Evolutionary conservation across 352 stramenopile genomes (phyloP).

Genomic region (Phytophthora europaea): DNA sequence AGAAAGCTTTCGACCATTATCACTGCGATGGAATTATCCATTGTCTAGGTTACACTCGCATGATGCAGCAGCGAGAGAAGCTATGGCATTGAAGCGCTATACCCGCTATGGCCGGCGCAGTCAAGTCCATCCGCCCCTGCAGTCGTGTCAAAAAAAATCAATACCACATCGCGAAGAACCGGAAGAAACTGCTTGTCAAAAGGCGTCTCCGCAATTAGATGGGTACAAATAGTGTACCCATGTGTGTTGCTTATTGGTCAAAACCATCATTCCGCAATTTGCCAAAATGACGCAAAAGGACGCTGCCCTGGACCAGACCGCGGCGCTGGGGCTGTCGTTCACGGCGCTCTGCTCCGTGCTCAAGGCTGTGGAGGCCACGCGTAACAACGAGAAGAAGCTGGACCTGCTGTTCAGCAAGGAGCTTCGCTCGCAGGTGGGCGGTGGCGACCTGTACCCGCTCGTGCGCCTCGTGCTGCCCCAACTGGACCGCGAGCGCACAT

Average conservation of each 20-base stretch:
- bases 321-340: slow-evolving; percentile 68
- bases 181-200: not conserved
- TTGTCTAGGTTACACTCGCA: too few species aligned
- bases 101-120: too few species aligned
- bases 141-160: too few species aligned
- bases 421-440: slow-evolving; percentile 63
- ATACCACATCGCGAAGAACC: not conserved
- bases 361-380: slow-evolving; percentile 73
- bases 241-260: slow-evolving; percentile 16
- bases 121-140: too few species aligned
- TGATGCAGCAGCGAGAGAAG: too few species aligned
- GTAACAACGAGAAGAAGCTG: slow-evolving; percentile 82
- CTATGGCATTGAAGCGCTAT: too few species aligned
- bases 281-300: slow-evolving; percentile 7
- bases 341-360: slow-evolving; percentile 78
- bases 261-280: slow-evolving; percentile 24
- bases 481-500: slow-evolving; percentile 86
- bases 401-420: slow-evolving; percentile 78
- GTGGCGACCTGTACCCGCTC: slow-evolving; percentile 75
- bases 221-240: slow-evolving; percentile 13
- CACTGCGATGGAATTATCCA: too few species aligned
- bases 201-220: slow-evolving; percentile 10
- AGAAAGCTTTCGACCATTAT: too few species aligned
- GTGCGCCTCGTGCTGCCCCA: slow-evolving; percentile 81
- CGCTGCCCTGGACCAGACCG: slow-evolving; percentile 16